Conservation (phyloP, 495 filamentous ascomycete species). For the Penicillium silybi region DNA sequence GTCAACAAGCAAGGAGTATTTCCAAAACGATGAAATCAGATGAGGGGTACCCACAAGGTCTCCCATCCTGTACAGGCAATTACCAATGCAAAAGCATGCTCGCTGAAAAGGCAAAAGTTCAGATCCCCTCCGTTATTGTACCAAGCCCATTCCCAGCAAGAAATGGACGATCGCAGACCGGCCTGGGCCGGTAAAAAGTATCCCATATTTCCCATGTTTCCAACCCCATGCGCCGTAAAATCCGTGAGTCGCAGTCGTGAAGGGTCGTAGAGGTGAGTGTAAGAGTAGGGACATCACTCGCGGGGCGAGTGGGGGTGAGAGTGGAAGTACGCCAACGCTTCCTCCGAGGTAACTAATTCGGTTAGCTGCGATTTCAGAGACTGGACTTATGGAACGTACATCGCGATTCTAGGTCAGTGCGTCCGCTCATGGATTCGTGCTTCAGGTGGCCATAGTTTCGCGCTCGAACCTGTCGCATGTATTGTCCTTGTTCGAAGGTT, state of each 20-base stretch:
- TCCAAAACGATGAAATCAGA: not conserved
- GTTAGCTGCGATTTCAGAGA: constrained; percentile 1
- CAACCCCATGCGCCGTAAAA: not conserved
- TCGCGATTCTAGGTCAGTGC: constrained; percentile 29
- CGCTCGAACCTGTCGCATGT: constrained; percentile 39
- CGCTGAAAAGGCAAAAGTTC: not conserved
- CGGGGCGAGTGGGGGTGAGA: constrained; percentile 9
- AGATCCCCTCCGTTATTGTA: not conserved
- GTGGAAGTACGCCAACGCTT: constrained; percentile 10
- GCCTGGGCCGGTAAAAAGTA: not conserved
- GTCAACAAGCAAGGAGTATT: not conserved
- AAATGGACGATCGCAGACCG: not conserved
- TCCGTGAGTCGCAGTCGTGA: constrained; percentile 7
- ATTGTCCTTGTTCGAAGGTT: constrained; percentile 31
- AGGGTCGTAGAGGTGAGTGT: not conserved
- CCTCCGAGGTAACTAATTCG: constrained; percentile 13
- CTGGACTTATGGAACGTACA: constrained; percentile 18
- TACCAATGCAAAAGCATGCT: not conserved
- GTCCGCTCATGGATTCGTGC: constrained; percentile 17
- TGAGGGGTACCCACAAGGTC: not conserved
- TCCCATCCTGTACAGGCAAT: not conserved
- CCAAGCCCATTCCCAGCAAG: not conserved
- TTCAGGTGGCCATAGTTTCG: constrained; percentile 28
- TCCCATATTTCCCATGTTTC: not conserved
- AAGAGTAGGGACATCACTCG: not conserved